Base-by-base conservation (phyloP, 139 green algal genomes). In the Spirogloea muscicola region DNA sequence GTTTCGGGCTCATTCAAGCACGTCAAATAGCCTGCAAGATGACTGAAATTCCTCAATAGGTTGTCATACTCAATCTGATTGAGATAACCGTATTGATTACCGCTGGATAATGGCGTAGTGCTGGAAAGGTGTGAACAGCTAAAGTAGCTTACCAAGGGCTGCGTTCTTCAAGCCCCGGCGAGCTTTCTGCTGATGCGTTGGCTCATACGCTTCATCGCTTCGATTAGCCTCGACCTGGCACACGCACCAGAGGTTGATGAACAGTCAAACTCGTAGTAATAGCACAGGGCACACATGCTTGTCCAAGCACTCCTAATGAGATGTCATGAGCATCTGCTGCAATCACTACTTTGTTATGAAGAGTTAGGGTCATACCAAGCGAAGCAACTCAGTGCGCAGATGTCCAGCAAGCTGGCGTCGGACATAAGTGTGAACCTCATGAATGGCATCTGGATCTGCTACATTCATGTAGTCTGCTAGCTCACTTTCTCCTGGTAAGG, bases 141-240 rank as follows among this genome's bases (percentile, higher is more conserved):
- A n/a, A n/a, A n/a, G n/a, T n/a, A n/a, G n/a, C n/a, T n/a, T n/a
- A 72, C 68, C 3, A 61, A 97, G 84, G 7, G 84, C 84, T 68
- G 87, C 88, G 86, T 95, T 96, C 84, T 94, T 96, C 44, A 96
- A 75, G 1, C 84, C 79, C 29, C 94, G 85, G 37, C 84, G 69
- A 0, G 90, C 91, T 52, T 86, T 88, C 37, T 81, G 80, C 3
- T 73, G 72, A 6, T 87, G 67, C 37, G 88, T 85, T 34, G 83
- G 81, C 1, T 44, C 74, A 83, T 91, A 93, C 3, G 76, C 40
- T 52, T 84, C 80, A 33, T 85, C 85, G 33, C 27, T 89, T 37
- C 4, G 73, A 34, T 67, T 81, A 21, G 27, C 49, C n/a, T 81
- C 63, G 64, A 81, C 72, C 71, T n/a, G n/a, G n/a, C n/a, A n/a